Percentiles rank a stretch among this genome's conserved stretches.
phyloP scores from a whole-genome alignment of 441 rosid species.

The Viola pubescens region DNA sequence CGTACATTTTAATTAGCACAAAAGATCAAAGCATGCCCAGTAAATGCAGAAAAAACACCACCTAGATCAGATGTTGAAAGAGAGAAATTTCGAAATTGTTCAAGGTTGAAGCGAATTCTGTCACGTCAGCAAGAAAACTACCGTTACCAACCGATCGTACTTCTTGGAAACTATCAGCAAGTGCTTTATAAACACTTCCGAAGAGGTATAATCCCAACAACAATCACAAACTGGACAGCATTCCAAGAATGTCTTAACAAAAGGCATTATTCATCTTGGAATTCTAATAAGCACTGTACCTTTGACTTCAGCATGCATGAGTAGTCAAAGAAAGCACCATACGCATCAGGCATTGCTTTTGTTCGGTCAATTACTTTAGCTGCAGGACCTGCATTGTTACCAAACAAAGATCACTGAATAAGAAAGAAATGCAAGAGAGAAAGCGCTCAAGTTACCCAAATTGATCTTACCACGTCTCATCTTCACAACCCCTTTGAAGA shows the following conservation, averaged over 20 bases:
- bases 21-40: no score
- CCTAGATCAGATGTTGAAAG: background rate
- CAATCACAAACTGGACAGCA: background rate
- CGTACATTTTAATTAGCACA: no score
- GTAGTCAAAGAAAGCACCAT: conserved; percentile 83
- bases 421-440: no score
- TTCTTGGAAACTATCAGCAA: no score
- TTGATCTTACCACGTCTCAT: conserved; percentile 81
- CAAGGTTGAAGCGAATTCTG: no score
- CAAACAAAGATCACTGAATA: background rate
- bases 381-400: conserved; percentile 58
- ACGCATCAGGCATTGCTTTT: conserved; percentile 78
- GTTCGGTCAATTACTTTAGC: conserved; percentile 80
- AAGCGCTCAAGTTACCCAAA: conserved; percentile 2
- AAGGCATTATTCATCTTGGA: background rate
- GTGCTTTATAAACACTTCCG: no score
- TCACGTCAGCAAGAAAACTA: no score
- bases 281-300: conserved; percentile 31
- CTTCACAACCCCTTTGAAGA: conserved; percentile 87
- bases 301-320: conserved; percentile 66
- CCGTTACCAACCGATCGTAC: no score
- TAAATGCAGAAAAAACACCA: background rate
- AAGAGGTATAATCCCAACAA: no score
- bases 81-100: no score
- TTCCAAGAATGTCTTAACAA: background rate